Evolutionary conservation across 2,329 filamentous ascomycete species (phyloP).

Genomic region (Aspergillus sp.): DNA sequence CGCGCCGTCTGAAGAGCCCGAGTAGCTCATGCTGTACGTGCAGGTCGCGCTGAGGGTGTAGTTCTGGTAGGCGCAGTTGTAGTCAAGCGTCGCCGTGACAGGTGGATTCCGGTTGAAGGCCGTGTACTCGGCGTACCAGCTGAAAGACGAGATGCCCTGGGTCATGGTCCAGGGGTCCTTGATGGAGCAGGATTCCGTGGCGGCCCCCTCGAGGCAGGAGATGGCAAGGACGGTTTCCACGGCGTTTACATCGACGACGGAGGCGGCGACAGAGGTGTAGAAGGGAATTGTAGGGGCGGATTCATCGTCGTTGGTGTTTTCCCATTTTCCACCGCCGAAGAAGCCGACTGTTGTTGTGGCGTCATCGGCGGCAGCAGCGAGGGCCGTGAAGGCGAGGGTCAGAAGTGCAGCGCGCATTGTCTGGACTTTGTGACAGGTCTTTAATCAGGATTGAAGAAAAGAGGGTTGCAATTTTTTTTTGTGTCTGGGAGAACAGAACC

Average conservation of each 20-base stretch:
- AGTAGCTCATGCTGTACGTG: not conserved
- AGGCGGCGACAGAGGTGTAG: not conserved
- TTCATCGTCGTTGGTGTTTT: not conserved
- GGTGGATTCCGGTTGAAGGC: not conserved
- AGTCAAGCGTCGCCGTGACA: not conserved
- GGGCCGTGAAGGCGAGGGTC: not conserved
- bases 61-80: not conserved
- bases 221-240: not conserved
- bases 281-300: not conserved
- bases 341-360: not conserved
- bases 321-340: not conserved
- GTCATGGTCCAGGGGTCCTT: slow-evolving; percentile 1
- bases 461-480: not conserved
- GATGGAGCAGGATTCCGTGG: not conserved
- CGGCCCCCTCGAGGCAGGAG: not conserved
- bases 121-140: slow-evolving; percentile 1
- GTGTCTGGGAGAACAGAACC: not conserved
- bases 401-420: not conserved
- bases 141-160: not conserved
- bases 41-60: not conserved
- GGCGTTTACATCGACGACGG: slow-evolving; percentile 3
- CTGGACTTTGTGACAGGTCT: not conserved
- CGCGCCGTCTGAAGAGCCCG: not conserved
- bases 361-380: not conserved
- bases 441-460: not conserved